Evolutionary conservation across 108 stramenopile species (phyloP), one percentile per base, ranked within the genome.

Genomic region (Nitzschia putrida): DNA sequence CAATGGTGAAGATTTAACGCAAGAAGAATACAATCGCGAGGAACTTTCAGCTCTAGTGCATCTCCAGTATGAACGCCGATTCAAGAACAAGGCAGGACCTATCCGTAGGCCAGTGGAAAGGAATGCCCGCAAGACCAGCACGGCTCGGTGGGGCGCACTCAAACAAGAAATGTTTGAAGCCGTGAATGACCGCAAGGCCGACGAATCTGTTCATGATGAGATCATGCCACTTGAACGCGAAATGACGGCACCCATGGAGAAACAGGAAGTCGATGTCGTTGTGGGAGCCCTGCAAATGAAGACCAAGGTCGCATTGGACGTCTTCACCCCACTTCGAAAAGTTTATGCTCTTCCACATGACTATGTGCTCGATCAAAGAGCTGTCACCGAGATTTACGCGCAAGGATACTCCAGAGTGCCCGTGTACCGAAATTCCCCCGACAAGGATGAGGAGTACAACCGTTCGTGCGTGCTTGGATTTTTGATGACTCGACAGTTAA

Each of bases 11-110:
- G 66, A 61, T 20, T 39, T 29, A 20, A 40, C 44, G n/a, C 77
- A 79, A 29, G 80, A 79, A 53, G 75, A 72, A 53, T 83, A 79
- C 64, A 70, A 79, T 59, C 80, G 87, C 20, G 81, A 73, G 7
- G 87, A 92, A 61, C 53, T 89, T 10, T 75, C 83, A 4, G 88
- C 91, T 16, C 57, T 92, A 43, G 80, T 84, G 18, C 64, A 79
- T 34, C 83, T 92, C 14, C 88, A 92, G 57, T 83, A 78, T 61
- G 88, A 92, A 76, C 37, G 54, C 24, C 54, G 58, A 56, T 41
- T 20, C 20, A 60, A 26, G 49, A 23, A 39, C 43, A 26, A 42
- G 40, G 61, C 12, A 41, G 38, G 45, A 68, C 18, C 21, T 21
- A 29, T 51, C 18, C 51, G 3, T 40, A 12, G 76, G 68, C 29